Evolutionary conservation across 306 rosid species (phyloP).

Genomic region (Trifolium repens): DNA sequence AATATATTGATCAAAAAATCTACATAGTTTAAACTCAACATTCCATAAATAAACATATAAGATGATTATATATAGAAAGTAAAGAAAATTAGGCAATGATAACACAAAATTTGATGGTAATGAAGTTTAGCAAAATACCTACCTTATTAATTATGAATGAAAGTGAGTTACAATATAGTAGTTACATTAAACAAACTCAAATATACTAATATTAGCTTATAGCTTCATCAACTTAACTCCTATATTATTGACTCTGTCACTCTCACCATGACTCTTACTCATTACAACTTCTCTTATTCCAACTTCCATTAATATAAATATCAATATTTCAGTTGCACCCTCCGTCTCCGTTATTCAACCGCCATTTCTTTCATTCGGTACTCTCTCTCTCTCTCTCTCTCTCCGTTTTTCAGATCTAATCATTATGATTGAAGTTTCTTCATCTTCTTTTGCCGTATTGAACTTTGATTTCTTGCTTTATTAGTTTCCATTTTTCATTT

Average conservation of each 20-base stretch:
- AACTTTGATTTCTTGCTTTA: constrained; percentile 6
- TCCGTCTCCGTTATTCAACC: constrained; percentile 14
- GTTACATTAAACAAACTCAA: no score
- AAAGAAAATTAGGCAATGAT: no score
- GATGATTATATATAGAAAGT: no score
- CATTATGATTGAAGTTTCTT: background rate
- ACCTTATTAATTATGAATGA: no score
- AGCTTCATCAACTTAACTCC: background rate
- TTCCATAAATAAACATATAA: no score
- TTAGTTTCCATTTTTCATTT: background rate
- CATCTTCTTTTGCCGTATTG: background rate
- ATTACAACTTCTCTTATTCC: background rate
- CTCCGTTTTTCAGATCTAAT: background rate
- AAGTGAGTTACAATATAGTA: no score
- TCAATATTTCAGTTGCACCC: constrained; percentile 20
- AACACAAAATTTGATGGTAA: no score
- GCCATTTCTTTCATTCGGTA: constrained; percentile 34
- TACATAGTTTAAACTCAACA: no score
- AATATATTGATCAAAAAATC: no score
- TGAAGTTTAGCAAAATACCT: no score
- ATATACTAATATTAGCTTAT: background rate
- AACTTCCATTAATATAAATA: constrained; percentile 12
- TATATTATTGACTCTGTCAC: constrained; percentile 11
- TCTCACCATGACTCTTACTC: background rate
- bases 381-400: constrained; percentile 1